Conservation (phyloP, 495 filamentous ascomycete genomes). For the Aspergillus sclerotioniger region DNA sequence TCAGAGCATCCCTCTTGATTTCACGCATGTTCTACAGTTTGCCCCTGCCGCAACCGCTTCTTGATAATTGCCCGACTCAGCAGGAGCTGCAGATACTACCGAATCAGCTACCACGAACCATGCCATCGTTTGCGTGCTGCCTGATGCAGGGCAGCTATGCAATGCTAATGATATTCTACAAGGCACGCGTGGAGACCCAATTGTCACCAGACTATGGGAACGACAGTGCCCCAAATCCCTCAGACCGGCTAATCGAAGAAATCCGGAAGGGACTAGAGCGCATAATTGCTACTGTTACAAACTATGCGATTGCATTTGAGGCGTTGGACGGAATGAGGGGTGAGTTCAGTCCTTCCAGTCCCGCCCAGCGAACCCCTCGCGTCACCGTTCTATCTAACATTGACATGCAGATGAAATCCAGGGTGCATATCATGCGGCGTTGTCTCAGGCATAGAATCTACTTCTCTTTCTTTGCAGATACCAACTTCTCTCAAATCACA, state of each 20-base stretch:
- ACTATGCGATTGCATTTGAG: slow-evolving; percentile 59
- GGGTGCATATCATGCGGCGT: slow-evolving; percentile 48
- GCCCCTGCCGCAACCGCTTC: slow-evolving; percentile 46
- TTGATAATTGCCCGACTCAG: slow-evolving; percentile 17
- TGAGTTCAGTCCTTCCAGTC: slow-evolving; percentile 22
- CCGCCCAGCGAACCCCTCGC: background rate
- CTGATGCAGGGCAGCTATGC: slow-evolving; percentile 64
- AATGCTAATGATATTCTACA: slow-evolving; percentile 55
- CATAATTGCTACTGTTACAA: slow-evolving; percentile 50
- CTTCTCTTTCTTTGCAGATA: background rate
- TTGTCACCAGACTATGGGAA: slow-evolving; percentile 38
- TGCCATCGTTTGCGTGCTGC: slow-evolving; percentile 62
- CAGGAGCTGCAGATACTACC: slow-evolving; percentile 24
- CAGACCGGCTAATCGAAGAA: slow-evolving; percentile 48
- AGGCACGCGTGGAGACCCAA: slow-evolving; percentile 48
- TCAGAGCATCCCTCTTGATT: slow-evolving; percentile 50
- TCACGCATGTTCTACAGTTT: slow-evolving; percentile 51
- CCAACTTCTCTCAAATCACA: no score
- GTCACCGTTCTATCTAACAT: slow-evolving; percentile 6
- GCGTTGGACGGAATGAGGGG: slow-evolving; percentile 63
- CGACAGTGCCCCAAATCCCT: slow-evolving; percentile 26
- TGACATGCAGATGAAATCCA: slow-evolving; percentile 41
- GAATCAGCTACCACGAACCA: slow-evolving; percentile 49
- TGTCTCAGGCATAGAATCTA: slow-evolving; percentile 22
- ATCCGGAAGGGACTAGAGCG: slow-evolving; percentile 53